Conservation (phyloP, 192 early-diverging fungal species). For the Gryganskiella cystojenkinii region DNA sequence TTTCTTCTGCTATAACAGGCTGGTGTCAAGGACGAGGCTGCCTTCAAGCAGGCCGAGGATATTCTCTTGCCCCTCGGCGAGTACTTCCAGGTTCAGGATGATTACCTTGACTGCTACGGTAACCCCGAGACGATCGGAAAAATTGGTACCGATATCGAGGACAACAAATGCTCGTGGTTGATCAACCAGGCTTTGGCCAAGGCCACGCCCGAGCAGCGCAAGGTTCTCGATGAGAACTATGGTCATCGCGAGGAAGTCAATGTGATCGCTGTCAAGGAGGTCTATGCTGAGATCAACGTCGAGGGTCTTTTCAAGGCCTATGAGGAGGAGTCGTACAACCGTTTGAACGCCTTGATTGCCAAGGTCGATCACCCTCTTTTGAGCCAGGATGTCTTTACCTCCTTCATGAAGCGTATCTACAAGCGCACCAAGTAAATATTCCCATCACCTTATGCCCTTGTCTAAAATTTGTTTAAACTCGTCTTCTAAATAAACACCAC, state of each 20-base stretch:
- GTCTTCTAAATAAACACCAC: background rate
- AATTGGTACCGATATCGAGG: slow-evolving; percentile 99
- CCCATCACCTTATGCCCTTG: too few species aligned
- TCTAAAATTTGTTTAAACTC: background rate
- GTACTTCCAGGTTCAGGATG: slow-evolving; percentile 99
- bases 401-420: slow-evolving; percentile 96
- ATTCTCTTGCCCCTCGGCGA: slow-evolving; percentile 95
- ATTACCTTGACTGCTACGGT: slow-evolving; percentile 98
- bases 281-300: slow-evolving; percentile 86
- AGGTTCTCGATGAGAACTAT: slow-evolving; percentile 90
- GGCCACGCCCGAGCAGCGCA: slow-evolving; percentile 84
- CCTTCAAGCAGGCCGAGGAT: slow-evolving; percentile 84
- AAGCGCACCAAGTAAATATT: slow-evolving; percentile 84
- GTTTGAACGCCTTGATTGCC: slow-evolving; percentile 80
- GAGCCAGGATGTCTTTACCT: slow-evolving; percentile 86
- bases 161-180: slow-evolving; percentile 99
- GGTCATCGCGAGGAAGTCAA: slow-evolving; percentile 84
- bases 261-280: slow-evolving; percentile 83
- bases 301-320: slow-evolving; percentile 85
- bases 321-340: slow-evolving; percentile 86
- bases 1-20: slow-evolving; percentile 51
- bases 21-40: slow-evolving; percentile 80
- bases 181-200: slow-evolving; percentile 91
- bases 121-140: slow-evolving; percentile 93
- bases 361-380: slow-evolving; percentile 84